These are phyloP conservation scores for Tillandsia leiboldiana DNA, from an alignment of 176 grass and related monocot species.

Conservation along the genomic window DNA sequence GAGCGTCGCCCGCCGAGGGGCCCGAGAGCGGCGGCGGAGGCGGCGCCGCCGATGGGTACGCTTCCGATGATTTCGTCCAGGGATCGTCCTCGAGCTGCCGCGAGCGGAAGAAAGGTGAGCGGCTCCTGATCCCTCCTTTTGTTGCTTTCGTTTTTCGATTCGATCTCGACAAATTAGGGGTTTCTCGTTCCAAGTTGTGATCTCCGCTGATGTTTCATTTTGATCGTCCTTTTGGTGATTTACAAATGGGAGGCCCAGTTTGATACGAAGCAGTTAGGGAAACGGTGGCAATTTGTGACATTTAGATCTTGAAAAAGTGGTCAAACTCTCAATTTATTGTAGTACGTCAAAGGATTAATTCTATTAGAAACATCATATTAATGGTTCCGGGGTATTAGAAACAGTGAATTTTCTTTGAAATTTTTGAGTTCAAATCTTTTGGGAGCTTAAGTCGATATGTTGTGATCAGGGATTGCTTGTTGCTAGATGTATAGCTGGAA, in stretches of 20 bases:
- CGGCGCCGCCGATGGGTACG: constrained; percentile 51
- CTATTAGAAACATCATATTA: no score
- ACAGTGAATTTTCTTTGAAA: no score
- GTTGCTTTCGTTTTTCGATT: constrained; percentile 9
- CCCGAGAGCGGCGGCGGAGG: constrained; percentile 26
- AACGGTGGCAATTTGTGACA: no score
- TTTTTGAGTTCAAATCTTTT: no score
- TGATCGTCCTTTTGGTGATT: neutral
- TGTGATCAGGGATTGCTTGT: no score
- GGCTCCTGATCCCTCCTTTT: neutral
- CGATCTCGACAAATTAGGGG: neutral
- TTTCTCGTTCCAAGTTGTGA: neutral
- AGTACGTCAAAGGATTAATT: no score
- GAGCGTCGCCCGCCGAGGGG: constrained; percentile 64
- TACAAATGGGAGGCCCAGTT: neutral
- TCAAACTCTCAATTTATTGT: no score
- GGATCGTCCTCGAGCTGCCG: constrained; percentile 87
- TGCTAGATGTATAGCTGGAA: no score
- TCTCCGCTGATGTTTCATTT: neutral
- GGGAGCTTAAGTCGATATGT: no score
- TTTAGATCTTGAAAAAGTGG: no score
- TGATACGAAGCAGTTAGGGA: neutral
- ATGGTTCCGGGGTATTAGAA: no score
- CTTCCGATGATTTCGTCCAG: constrained; percentile 91
- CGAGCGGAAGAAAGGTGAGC: constrained; percentile 86